These are phyloP conservation scores for Zizania latifolia DNA, from an alignment of 176 grass and related monocot species.

Conservation along the genomic window DNA sequence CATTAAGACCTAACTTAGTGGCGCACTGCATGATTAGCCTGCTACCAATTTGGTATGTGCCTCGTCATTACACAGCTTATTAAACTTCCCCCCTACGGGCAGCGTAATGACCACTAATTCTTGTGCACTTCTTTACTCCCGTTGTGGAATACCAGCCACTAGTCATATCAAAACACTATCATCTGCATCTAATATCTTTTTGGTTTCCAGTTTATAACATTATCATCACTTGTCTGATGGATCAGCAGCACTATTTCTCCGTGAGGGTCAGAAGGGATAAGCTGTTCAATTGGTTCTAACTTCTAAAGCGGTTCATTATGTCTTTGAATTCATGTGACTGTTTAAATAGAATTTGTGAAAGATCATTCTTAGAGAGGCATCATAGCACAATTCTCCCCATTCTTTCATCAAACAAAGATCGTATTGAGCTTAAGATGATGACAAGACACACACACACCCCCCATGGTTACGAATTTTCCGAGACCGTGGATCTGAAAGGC, in stretches of 20 bases:
- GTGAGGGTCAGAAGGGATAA: not conserved
- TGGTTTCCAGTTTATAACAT: slow-evolving; percentile 30
- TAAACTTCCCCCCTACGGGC: not conserved
- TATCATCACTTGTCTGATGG: slow-evolving; percentile 42
- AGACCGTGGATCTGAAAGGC: slow-evolving; percentile 16
- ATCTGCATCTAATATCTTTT: not conserved
- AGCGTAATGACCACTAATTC: slow-evolving; percentile 28
- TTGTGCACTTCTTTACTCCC: not conserved
- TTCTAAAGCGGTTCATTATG: not conserved
- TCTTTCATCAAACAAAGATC: not conserved
- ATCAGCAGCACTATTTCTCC: not conserved
- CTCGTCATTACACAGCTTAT: slow-evolving; percentile 10
- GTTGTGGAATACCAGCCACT: slow-evolving; percentile 12
- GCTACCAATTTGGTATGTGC: slow-evolving; percentile 6
- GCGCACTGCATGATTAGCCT: slow-evolving; percentile 21
- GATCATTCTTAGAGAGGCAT: too few relatives aligned
- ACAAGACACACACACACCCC: not conserved
- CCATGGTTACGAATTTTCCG: slow-evolving; percentile 16
- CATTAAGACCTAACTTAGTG: slow-evolving; percentile 36
- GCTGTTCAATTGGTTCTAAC: too few relatives aligned
- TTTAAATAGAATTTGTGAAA: too few relatives aligned
- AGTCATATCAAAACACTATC: slow-evolving; percentile 43
- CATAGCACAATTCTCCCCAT: not conserved
- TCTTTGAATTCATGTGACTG: not conserved
- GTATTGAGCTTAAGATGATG: not conserved